Conservation (phyloP, 345 rosid genomes). For the Heritiera fomes region DNA sequence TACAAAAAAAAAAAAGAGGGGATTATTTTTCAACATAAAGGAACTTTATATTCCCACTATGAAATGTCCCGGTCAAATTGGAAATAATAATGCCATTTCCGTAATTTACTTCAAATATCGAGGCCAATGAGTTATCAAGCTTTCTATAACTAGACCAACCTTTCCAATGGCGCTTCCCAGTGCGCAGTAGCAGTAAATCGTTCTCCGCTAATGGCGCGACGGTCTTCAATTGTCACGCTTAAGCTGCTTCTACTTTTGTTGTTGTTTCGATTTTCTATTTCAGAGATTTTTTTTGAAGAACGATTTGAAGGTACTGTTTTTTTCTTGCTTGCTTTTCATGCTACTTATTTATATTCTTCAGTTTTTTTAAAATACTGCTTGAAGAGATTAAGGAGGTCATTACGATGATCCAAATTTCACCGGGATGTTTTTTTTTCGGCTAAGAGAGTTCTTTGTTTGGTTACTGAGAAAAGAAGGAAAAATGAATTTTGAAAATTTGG, state of each 20-base stretch:
- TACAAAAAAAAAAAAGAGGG: not conserved
- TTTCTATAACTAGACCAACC: conserved; percentile 7
- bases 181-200: not conserved
- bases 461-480: not conserved
- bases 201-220: not conserved
- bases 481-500: not conserved
- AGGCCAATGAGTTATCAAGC: not conserved
- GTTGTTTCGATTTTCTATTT: conserved; percentile 29
- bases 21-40: too few species aligned
- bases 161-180: not conserved
- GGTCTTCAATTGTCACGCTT: conserved; percentile 2
- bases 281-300: conserved; percentile 52
- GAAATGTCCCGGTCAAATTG: not conserved
- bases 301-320: conserved; percentile 40
- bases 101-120: not conserved
- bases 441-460: not conserved
- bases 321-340: not conserved
- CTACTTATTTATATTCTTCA: not conserved
- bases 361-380: not conserved
- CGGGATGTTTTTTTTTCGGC: not conserved
- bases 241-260: conserved; percentile 1
- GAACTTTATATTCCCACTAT: not conserved
- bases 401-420: not conserved
- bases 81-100: not conserved
- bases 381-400: not conserved